Evolutionary conservation across 306 rosid species (phyloP), one percentile per base, ranked within the genome.

Genomic region (Cucumis sativus): DNA sequence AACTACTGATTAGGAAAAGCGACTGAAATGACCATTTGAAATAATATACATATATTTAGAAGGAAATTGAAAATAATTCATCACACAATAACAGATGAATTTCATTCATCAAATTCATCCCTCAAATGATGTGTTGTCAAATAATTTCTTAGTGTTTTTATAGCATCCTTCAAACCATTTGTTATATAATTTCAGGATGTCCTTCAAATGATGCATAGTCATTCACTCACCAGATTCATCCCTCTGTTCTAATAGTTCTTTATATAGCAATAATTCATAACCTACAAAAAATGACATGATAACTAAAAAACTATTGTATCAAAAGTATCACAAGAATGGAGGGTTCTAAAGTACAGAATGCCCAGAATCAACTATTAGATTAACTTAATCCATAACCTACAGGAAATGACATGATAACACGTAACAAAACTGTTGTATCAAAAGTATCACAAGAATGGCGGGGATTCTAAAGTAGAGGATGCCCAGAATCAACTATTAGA

Each of bases 301-400:
- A 28, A 43, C 49, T 43, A 43, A 51, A 72, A 25, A 41, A 28
- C 14, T 72, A 16, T 1, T 3, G 20, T 28, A 72, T 51, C 20
- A 49, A 25, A 72, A 49, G 60, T 23, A 49, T 49, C 35, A 25
- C 7, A 51, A 72, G 21, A 72, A 72, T 72, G 43, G 20, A 49
- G 45, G 43, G n/a, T 72, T 47, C 10, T 72, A 55, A 14, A 81
- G 47, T 54, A 23, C 16, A 65, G 15, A 18, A n/a, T 37, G 70
- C 30, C 43, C 54, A 28, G 71, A 23, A 78, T 51, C 40, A 77
- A 76, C 55, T 69, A 59, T 55, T 74, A 81, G 23, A 13, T 74
- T 51, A 71, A 61, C 35, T 65, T 30, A 72, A 52, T 15, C 51
- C 61, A 72, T 72, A 72, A 71, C 57, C 45, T 72, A 49, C 60